A percentile compares a stretch with the other conserved stretches of the same genome.
Evolutionary conservation across 2,329 filamentous ascomycete species (phyloP).

Genomic region (Exophiala calicioides): DNA sequence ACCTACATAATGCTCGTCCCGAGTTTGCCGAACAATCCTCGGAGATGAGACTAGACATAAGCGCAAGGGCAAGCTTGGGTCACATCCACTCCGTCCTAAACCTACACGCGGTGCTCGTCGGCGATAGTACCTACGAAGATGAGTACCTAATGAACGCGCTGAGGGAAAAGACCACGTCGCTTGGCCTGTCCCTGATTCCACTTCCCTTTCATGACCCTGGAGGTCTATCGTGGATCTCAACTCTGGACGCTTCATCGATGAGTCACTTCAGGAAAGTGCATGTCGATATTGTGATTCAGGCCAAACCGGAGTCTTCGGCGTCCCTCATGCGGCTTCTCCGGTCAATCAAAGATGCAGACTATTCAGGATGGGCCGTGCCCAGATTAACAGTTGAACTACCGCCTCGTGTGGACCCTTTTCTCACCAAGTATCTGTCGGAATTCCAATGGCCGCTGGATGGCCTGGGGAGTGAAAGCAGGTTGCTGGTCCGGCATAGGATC

Average conservation of each 20-base stretch:
- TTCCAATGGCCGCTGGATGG: slow-evolving; percentile 68
- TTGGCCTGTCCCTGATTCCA: slow-evolving; percentile 68
- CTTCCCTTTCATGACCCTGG: slow-evolving; percentile 66
- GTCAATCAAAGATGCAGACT: slow-evolving; percentile 75
- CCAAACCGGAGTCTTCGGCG: slow-evolving; percentile 39
- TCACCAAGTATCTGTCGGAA: slow-evolving; percentile 61
- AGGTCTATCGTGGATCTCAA: slow-evolving; percentile 71
- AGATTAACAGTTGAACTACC: slow-evolving; percentile 85
- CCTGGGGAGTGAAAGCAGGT: slow-evolving; percentile 47
- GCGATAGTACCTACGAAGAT: slow-evolving; percentile 68
- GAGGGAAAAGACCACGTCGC: slow-evolving; percentile 54
- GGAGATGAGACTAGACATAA: slow-evolving; percentile 66
- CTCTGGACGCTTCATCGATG: slow-evolving; percentile 45
- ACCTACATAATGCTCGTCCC: slow-evolving; percentile 72
- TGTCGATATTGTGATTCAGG: slow-evolving; percentile 83
- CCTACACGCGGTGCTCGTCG: slow-evolving; percentile 74
- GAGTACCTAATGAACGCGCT: slow-evolving; percentile 65
- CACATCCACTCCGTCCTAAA: slow-evolving; percentile 74
- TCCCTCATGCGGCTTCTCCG: slow-evolving; percentile 62
- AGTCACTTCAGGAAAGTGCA: slow-evolving; percentile 74
- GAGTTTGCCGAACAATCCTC: slow-evolving; percentile 71
- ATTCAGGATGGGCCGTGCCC: slow-evolving; percentile 67
- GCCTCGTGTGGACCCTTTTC: slow-evolving; percentile 64
- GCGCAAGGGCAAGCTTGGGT: slow-evolving; percentile 64
- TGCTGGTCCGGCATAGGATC: slow-evolving; percentile 76